These are phyloP conservation scores for Pleurozium schreberi DNA, from an alignment of 225 moss, liverwort and hornwort species.

Conservation along the genomic window DNA sequence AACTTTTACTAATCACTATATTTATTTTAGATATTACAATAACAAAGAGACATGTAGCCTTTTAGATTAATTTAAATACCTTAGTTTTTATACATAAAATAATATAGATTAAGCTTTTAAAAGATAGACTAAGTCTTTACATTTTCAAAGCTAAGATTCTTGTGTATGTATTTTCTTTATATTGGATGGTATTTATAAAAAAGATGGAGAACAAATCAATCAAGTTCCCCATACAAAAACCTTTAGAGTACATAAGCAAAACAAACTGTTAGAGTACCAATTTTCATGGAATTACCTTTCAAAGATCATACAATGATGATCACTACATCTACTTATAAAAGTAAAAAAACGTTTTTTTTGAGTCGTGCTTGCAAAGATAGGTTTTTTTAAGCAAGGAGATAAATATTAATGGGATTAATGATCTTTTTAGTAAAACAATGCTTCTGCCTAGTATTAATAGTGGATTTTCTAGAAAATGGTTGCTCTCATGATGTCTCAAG, in stretches of 20 bases:
- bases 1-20: neutral
- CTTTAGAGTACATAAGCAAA: no score
- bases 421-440: no score
- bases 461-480: neutral
- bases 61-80: accelerated
- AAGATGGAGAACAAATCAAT: no score
- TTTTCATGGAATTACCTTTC: accelerated
- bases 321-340: neutral
- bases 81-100: neutral
- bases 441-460: accelerated
- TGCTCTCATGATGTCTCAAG: accelerated
- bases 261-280: no score
- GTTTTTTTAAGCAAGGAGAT: neutral
- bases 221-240: no score
- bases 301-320: neutral
- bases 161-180: no score
- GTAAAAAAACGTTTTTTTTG: no score
- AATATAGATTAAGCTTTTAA: no score
- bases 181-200: no score
- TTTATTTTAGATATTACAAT: neutral
- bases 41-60: accelerated
- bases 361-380: neutral
- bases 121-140: no score
- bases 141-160: no score
- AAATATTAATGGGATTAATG: neutral